phyloP scores from a whole-genome alignment of 140 eudicot genomes.

The Anethum foeniculum region DNA sequence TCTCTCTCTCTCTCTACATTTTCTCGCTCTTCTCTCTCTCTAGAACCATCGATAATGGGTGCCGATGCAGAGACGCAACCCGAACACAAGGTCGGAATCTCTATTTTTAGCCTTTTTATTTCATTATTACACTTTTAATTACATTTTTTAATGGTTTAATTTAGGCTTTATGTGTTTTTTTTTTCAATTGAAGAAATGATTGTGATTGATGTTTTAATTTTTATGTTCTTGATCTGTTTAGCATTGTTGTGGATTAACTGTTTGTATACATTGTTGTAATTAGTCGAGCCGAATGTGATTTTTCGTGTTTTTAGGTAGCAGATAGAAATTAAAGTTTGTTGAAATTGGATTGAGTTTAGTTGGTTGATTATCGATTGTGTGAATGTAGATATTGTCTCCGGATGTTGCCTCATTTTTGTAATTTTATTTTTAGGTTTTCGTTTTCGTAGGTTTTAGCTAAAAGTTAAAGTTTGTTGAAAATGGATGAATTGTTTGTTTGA shows the following conservation, averaged over 20 bases:
- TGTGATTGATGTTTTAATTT: background rate
- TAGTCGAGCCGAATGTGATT: background rate
- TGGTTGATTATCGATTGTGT: background rate
- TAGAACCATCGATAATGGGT: background rate
- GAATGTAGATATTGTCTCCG: background rate
- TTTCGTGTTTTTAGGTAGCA: background rate
- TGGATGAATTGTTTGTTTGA: background rate
- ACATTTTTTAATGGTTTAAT: background rate
- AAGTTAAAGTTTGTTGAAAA: background rate
- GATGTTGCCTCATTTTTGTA: background rate
- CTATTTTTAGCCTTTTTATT: background rate
- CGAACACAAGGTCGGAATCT: background rate
- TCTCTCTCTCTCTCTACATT: constrained; percentile 2
- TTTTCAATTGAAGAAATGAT: background rate
- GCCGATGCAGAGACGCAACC: constrained; percentile 6
- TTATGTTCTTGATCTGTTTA: background rate
- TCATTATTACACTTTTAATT: background rate
- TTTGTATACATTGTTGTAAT: background rate
- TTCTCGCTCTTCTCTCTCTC: constrained; percentile 3
- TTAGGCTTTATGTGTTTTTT: background rate
- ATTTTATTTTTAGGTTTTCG: no score
- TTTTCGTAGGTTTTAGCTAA: background rate
- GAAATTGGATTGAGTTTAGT: background rate
- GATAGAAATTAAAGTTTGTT: background rate
- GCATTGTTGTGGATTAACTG: background rate